These are phyloP conservation scores for Calycina marina DNA, from an alignment of 2,329 filamentous ascomycete genomes.

Conservation along the genomic window DNA sequence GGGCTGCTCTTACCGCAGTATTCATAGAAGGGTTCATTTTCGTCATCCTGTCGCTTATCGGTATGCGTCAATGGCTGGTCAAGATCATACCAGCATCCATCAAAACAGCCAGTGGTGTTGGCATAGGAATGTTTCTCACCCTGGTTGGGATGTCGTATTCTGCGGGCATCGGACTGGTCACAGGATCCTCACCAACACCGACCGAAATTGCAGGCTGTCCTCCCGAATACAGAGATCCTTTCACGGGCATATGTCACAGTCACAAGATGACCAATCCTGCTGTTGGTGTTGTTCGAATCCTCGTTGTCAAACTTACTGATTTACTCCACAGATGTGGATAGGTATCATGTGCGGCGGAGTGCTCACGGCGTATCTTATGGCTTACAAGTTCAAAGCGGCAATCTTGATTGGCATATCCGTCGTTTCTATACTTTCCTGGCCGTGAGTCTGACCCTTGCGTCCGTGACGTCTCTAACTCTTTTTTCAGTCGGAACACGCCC, in stretches of 20 bases:
- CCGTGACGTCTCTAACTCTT: constrained; percentile 1
- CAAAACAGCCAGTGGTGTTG: constrained; percentile 50
- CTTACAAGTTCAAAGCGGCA: constrained; percentile 60
- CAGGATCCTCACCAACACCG: constrained; percentile 53
- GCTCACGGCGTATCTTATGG: constrained; percentile 67
- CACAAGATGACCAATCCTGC: constrained; percentile 67
- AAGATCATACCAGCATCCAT: constrained; percentile 49
- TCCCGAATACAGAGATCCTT: constrained; percentile 32
- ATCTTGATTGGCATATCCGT: constrained; percentile 60
- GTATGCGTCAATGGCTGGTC: constrained; percentile 60
- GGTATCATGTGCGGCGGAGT: constrained; percentile 71
- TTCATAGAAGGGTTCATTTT: constrained; percentile 53
- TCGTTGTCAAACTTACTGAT: constrained; percentile 1
- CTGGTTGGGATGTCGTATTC: constrained; percentile 59
- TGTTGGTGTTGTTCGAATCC: constrained; percentile 24
- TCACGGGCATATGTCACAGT: constrained; percentile 35
- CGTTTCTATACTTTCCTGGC: constrained; percentile 63
- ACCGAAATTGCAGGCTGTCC: constrained; percentile 65
- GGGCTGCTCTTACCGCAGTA: constrained; percentile 45
- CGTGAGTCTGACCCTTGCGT: constrained; percentile 29
- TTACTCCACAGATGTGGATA: constrained; percentile 56
- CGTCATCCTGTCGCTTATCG: constrained; percentile 47
- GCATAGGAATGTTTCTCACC: constrained; percentile 49
- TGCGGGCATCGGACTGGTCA: constrained; percentile 64
- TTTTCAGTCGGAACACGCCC: constrained; percentile 41